Evolutionary conservation across 2,329 filamentous ascomycete genomes (phyloP), one percentile per base, ranked within the genome.

Genomic region (Colletotrichum higginsianum): DNA sequence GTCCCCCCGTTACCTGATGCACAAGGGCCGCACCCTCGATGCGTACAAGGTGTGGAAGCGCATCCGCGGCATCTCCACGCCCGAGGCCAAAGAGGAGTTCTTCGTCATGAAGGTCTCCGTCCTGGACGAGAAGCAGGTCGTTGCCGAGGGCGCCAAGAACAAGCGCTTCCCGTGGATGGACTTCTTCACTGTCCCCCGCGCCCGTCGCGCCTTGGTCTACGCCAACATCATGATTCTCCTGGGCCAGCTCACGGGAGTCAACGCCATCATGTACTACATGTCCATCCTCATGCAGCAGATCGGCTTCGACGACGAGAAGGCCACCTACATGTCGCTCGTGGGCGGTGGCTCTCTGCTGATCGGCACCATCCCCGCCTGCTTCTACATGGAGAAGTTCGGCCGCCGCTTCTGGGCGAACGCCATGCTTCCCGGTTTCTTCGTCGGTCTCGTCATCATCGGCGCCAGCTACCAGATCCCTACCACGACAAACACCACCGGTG

Each of bases 321-420:
- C 90, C 18, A 92, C 91, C 71, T 94, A 93, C 85, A 94, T 94
- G 92, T 93, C 91, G 0, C 86, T 93, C 0, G 91, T 94, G 16
- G 92, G 92, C 3, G 91, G 92, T 35, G 91, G 90, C 4, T 83
- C 91, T 0, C 85, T 94, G 0, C 85, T 94, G 0, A 75, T 94
- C 18, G 91, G 91, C 26, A 91, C 91, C 0, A 90, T 93, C 44
- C 91, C 91, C 0, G 91, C 90, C 0, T 89, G 92, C 66, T 86
- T 93, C 78, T 88, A 88, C 74, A 94, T 94, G 92, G 92, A 94
- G 77, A 88, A 85, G 3, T 93, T 90, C 60, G 92, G 92, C 15
- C 90, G 92, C 26, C 89, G 92, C 4, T 93, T 93, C 86, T 94
- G 92, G 92, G 92, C 91, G 42, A 92, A 91, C 73, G 86, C 86